Percentiles rank a stretch among this genome's conserved stretches.
Evolutionary conservation across 257 asterid genomes (phyloP).

Genomic region (Nicotiana attenuata): DNA sequence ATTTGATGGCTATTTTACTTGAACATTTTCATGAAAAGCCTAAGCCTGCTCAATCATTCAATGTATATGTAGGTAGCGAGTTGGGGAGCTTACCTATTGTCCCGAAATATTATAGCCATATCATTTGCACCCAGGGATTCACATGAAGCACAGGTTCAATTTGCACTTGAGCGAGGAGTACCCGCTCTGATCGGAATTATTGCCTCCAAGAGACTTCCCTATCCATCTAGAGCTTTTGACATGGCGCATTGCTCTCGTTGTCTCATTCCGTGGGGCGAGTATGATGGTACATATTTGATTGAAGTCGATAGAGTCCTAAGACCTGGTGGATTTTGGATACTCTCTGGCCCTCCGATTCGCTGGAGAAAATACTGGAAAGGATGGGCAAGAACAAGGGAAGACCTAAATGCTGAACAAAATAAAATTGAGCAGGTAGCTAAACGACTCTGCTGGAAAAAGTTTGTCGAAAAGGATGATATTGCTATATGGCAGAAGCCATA

Average conservation of each 20-base stretch:
- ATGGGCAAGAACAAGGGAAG: constrained; percentile 65
- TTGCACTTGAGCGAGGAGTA: constrained; percentile 82
- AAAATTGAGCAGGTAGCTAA: constrained; percentile 58
- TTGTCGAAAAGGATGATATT: constrained; percentile 74
- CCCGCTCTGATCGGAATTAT: constrained; percentile 89
- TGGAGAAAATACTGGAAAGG: constrained; percentile 85
- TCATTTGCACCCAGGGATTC: constrained; percentile 96
- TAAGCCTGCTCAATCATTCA: not conserved
- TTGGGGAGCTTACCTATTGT: constrained; percentile 88
- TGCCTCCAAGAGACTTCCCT: constrained; percentile 91
- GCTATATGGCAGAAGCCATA: constrained; percentile 79
- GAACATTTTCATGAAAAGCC: not conserved
- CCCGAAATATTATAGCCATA: constrained; percentile 62
- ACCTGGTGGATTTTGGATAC: constrained; percentile 95
- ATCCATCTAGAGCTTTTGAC: constrained; percentile 84
- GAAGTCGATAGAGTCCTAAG: constrained; percentile 79
- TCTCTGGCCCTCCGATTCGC: constrained; percentile 82
- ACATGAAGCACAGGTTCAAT: constrained; percentile 88
- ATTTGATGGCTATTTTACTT: not conserved
- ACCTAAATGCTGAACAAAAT: constrained; percentile 69
- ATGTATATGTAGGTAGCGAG: constrained; percentile 58
- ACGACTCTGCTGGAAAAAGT: constrained; percentile 80
- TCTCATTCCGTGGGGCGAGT: constrained; percentile 87
- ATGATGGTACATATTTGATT: constrained; percentile 64
- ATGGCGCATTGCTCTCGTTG: constrained; percentile 96